These are phyloP conservation scores for Heliosperma pusillum DNA, from an alignment of 148 eudicot genomes.

Conservation along the genomic window DNA sequence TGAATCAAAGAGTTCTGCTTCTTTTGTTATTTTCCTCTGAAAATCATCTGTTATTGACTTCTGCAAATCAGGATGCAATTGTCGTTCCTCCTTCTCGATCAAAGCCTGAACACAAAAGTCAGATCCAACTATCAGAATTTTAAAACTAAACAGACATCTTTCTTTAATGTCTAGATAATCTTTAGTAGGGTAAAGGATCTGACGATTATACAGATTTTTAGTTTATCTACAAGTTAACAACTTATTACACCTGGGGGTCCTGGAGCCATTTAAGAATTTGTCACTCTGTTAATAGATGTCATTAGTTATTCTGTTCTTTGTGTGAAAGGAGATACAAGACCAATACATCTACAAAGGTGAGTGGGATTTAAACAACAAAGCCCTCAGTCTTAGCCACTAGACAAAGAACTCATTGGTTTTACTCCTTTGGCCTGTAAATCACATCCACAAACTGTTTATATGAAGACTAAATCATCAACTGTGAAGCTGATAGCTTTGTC, in stretches of 20 bases:
- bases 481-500: neutral
- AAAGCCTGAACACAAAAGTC: slow-evolving; percentile 35
- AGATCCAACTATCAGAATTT: slow-evolving; percentile 15
- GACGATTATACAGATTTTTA: neutral
- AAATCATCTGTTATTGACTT: slow-evolving; percentile 25
- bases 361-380: no score
- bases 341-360: no score
- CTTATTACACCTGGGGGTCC: no score
- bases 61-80: slow-evolving; percentile 19
- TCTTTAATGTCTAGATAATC: neutral
- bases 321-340: neutral
- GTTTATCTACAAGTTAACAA: no score
- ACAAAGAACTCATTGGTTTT: no score
- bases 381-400: no score
- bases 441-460: no score
- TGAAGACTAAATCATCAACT: neutral
- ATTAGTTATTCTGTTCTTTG: neutral
- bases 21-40: slow-evolving; percentile 36
- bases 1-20: slow-evolving; percentile 45
- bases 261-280: no score
- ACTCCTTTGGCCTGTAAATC: no score
- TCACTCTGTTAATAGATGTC: neutral
- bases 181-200: neutral
- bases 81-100: slow-evolving; percentile 22
- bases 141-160: neutral